Percentiles rank a stretch among this genome's conserved stretches.
Evolutionary conservation across 192 early-diverging fungal genomes (phyloP).

Genomic region (Dispira parvispora): DNA sequence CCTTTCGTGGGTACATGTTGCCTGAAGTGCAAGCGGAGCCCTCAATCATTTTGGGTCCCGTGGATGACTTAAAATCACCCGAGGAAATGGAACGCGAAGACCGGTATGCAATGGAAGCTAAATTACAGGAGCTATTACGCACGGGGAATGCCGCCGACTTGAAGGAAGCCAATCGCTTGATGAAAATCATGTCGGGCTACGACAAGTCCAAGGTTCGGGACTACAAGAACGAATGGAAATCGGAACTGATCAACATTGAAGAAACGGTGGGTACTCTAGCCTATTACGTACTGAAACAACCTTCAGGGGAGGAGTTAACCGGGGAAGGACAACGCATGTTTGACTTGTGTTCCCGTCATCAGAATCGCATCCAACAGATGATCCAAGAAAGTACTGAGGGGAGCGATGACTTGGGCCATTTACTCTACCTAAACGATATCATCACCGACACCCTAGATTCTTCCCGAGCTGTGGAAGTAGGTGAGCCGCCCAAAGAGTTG

Average conservation of each 20-base stretch:
- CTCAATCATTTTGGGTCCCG: slow-evolving; percentile 27
- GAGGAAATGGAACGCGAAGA: slow-evolving; percentile 95
- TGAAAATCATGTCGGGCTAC: slow-evolving; percentile 97
- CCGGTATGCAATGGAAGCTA: slow-evolving; percentile 42
- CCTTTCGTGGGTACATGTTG: slow-evolving; percentile 59
- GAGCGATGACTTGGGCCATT: slow-evolving; percentile 28
- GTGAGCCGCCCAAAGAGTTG: slow-evolving; percentile 14
- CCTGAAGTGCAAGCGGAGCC: slow-evolving; percentile 22
- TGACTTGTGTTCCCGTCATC: slow-evolving; percentile 27
- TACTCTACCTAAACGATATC: slow-evolving; percentile 34
- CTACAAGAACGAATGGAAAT: slow-evolving; percentile 12
- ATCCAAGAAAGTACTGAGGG: slow-evolving; percentile 32
- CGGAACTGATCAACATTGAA: slow-evolving; percentile 12
- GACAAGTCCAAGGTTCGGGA: slow-evolving; percentile 28
- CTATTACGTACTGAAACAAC: neutral
- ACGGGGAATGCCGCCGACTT: slow-evolving; percentile 85
- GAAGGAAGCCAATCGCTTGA: slow-evolving; percentile 89
- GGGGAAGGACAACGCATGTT: slow-evolving; percentile 13
- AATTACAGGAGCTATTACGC: slow-evolving; percentile 92
- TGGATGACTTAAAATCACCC: slow-evolving; percentile 58
- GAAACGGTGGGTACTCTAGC: slow-evolving; percentile 1
- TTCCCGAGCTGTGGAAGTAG: slow-evolving; percentile 17
- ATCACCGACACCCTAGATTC: slow-evolving; percentile 13
- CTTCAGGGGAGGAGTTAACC: slow-evolving; percentile 4
- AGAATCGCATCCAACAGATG: slow-evolving; percentile 32